phyloP scores from a whole-genome alignment of 345 rosid species.

The Linum trigynum region DNA sequence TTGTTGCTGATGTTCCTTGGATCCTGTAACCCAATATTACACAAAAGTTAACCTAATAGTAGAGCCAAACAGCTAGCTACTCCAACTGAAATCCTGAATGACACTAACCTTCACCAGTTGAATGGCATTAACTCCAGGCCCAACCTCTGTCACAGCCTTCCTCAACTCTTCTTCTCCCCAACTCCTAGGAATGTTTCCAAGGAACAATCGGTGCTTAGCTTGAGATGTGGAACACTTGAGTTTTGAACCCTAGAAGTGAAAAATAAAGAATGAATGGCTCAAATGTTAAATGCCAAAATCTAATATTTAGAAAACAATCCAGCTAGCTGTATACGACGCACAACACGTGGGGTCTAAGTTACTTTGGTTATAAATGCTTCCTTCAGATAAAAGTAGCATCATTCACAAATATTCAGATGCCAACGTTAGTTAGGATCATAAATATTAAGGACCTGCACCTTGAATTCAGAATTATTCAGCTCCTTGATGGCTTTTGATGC shows the following conservation, averaged over 20 bases:
- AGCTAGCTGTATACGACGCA: neutral
- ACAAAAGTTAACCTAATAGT: slow-evolving; percentile 2
- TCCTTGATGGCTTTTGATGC: slow-evolving; percentile 73
- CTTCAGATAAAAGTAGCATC: neutral
- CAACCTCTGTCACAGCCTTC: slow-evolving; percentile 49
- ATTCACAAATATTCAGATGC: neutral
- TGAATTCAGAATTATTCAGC: slow-evolving; percentile 59
- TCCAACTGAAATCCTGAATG: neutral
- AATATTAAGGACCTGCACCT: slow-evolving; percentile 34
- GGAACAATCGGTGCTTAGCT: slow-evolving; percentile 73
- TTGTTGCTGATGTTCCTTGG: slow-evolving; percentile 52
- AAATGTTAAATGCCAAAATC: neutral
- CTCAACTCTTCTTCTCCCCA: slow-evolving; percentile 66
- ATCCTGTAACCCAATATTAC: slow-evolving; percentile 39
- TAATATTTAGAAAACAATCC: neutral
- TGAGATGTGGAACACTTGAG: slow-evolving; percentile 78
- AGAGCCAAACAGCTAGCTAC: neutral
- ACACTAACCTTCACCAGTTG: slow-evolving; percentile 70
- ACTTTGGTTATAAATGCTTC: neutral
- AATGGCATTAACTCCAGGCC: slow-evolving; percentile 68
- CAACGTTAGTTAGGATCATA: neutral
- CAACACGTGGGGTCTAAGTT: neutral
- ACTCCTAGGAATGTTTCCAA: slow-evolving; percentile 75
- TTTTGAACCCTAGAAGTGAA: slow-evolving; percentile 46
- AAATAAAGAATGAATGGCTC: neutral